Base-by-base conservation (phyloP, 768 basidiomycete species). In the Boletus patriciae region DNA sequence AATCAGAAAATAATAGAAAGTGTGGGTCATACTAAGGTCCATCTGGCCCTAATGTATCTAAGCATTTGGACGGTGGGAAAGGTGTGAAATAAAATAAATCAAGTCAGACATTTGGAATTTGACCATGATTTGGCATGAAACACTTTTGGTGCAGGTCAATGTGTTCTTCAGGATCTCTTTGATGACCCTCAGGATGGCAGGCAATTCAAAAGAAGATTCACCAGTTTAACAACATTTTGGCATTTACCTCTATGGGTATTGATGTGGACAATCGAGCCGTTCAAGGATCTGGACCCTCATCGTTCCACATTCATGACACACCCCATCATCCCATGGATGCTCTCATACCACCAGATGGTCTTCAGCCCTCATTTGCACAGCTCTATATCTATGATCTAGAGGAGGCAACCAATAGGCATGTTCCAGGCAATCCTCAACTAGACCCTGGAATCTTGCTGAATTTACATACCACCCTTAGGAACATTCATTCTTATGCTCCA, bases 331-430 rank as follows among this genome's bases (percentile, higher is more conserved):
- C 49, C 0, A 65, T 72, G 11, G 78, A 77, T 0, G 50, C 71
- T 6, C 63, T 81, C 0, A 56, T 3, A 0, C 70, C 77, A 25
- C 10, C 50, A 0, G 44, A 47, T 18, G 67, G 59, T 2, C 15
- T 41, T 2, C 34, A 33, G 0, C 72, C 77, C 0, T 33, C 50
- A 0, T 80, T 74, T 67, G 70, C 75, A 1, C 78, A 81, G 50
- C n/a, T 80, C 0, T 79, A 78, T 46, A 66, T 80, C 3, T 70
- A 76, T 64, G 77, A 81, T 54, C 70, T 76, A 6, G 36, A 54
- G 2, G 67, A 61, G 1, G 78, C 78, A 0, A 68, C 75, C 1
- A 25, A 74, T 4, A 29, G 52, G 52, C 40, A 73, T 1, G 55
- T 66, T 23, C n/a, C 50, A 2, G 2, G 8, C 0, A 76, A 77